phyloP scores from a whole-genome alignment of 192 early-diverging fungal genomes.

The Linnemannia hyalina region DNA sequence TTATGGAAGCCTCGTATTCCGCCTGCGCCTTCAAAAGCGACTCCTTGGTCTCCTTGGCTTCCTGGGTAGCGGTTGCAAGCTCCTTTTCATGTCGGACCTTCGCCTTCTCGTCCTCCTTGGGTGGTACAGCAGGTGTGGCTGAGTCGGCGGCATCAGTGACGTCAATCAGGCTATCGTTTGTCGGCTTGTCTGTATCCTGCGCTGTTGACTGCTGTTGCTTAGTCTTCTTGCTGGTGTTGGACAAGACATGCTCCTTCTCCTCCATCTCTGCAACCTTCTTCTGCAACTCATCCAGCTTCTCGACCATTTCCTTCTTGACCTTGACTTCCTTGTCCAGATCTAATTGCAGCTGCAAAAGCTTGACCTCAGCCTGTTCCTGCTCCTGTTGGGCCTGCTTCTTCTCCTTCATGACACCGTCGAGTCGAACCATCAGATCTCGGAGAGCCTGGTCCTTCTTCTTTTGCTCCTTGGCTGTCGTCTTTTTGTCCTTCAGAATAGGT shows the following conservation, averaged over 20 bases:
- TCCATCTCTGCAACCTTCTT: conserved; percentile 51
- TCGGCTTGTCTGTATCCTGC: neutral
- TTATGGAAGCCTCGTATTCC: conserved; percentile 3
- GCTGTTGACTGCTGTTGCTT: neutral
- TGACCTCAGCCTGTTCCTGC: conserved; percentile 50
- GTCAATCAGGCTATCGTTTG: neutral
- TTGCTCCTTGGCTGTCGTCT: conserved; percentile 35
- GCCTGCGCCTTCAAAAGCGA: conserved; percentile 23
- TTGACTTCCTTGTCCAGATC: conserved; percentile 54
- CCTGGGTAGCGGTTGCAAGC: conserved; percentile 13
- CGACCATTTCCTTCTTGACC: conserved; percentile 55
- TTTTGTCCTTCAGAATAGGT: conserved; percentile 45
- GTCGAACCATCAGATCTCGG: conserved; percentile 46
- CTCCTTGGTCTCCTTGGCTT: conserved; percentile 25
- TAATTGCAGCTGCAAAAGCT: conserved; percentile 40
- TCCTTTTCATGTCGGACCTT: neutral
- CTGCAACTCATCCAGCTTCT: conserved; percentile 48
- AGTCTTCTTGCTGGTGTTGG: conserved; percentile 6
- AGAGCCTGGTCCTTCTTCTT: conserved; percentile 54
- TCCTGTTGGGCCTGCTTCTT: conserved; percentile 53
- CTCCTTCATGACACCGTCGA: conserved; percentile 49
- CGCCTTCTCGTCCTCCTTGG: neutral
- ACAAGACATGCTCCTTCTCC: conserved; percentile 29
- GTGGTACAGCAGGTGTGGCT: neutral
- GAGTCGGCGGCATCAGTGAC: neutral